A percentile compares a stretch with the other conserved stretches of the same genome.
phyloP scores from a whole-genome alignment of 2,329 filamentous ascomycete species.

The Diaporthe velutina region DNA sequence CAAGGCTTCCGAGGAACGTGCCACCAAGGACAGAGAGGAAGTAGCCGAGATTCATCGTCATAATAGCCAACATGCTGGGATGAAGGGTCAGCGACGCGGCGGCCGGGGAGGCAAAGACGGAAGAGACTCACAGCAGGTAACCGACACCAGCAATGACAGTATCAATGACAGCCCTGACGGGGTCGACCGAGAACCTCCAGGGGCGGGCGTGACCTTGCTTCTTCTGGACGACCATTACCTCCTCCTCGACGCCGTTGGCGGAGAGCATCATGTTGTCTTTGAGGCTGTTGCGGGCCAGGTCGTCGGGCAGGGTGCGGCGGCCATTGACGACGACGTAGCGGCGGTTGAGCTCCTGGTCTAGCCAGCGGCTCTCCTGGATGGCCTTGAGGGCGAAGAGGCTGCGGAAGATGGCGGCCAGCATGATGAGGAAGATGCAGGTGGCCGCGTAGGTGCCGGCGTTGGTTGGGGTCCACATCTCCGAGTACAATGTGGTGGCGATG shows the following conservation, averaged over 20 bases:
- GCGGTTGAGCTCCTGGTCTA: slow-evolving; percentile 78
- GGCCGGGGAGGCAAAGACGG: background rate
- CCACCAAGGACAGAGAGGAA: slow-evolving; percentile 81
- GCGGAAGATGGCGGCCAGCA: slow-evolving; percentile 79
- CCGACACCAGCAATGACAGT: slow-evolving; percentile 81
- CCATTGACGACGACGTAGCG: slow-evolving; percentile 83
- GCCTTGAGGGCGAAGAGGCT: slow-evolving; percentile 79
- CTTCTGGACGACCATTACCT: slow-evolving; percentile 79
- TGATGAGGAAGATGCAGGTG: slow-evolving; percentile 91
- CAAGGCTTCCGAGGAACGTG: slow-evolving; percentile 87
- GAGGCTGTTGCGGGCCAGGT: slow-evolving; percentile 69
- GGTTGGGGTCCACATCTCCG: slow-evolving; percentile 79
- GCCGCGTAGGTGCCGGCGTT: slow-evolving; percentile 82
- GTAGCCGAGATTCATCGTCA: slow-evolving; percentile 86
- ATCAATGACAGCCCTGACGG: slow-evolving; percentile 78
- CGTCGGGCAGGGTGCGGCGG: slow-evolving; percentile 69
- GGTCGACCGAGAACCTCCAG: slow-evolving; percentile 86
- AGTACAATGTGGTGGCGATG: slow-evolving; percentile 65
- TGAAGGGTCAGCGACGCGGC: background rate
- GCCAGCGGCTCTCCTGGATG: slow-evolving; percentile 73
- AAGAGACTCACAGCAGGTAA: slow-evolving; percentile 82
- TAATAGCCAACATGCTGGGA: slow-evolving; percentile 88
- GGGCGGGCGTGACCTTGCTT: slow-evolving; percentile 68
- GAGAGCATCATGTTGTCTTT: slow-evolving; percentile 76
- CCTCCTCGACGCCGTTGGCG: slow-evolving; percentile 84